phyloP scores from a whole-genome alignment of 1,284 basidiomycete species.

The Ustilago shanxiensis region DNA sequence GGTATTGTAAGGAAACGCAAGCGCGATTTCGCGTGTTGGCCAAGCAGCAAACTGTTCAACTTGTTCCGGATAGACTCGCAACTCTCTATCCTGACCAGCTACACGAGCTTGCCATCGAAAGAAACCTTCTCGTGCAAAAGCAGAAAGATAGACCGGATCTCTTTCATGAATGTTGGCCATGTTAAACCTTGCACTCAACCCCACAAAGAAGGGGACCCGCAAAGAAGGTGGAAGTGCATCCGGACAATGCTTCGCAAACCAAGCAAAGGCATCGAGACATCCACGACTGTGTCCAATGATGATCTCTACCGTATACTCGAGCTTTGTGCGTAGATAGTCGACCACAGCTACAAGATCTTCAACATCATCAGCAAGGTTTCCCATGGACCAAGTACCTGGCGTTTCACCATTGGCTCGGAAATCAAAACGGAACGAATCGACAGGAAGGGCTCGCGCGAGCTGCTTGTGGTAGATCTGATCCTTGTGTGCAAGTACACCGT shows the following conservation, averaged over 20 bases:
- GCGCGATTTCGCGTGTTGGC: conserved; percentile 42
- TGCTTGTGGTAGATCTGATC: conserved; percentile 84
- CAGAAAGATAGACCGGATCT: conserved; percentile 36
- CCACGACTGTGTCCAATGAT: conserved; percentile 48
- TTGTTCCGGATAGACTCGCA: conserved; percentile 48
- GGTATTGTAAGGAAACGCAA: conserved; percentile 48
- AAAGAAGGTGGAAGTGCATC: conserved; percentile 26
- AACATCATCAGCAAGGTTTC: conserved; percentile 43
- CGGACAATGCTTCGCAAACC: conserved; percentile 46
- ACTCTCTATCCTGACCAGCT: conserved; percentile 48
- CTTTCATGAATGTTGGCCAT: conserved; percentile 60
- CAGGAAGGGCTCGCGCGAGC: conserved; percentile 77
- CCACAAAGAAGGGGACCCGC: conserved; percentile 74
- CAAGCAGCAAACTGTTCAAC: conserved; percentile 55
- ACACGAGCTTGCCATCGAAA: conserved; percentile 57
- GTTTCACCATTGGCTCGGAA: conserved; percentile 73
- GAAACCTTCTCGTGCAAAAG: conserved; percentile 53
- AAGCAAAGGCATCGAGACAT: conserved; percentile 39
- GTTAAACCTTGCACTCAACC: conserved; percentile 45
- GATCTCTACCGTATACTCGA: conserved; percentile 41
- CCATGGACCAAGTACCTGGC: conserved; percentile 45
- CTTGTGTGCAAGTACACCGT: conserved; percentile 63
- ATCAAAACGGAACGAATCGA: conserved; percentile 86
- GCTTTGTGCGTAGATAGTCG: conserved; percentile 30
- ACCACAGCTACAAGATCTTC: conserved; percentile 45